Conservation (phyloP, 2,329 filamentous ascomycete genomes). For the Hypocrella siamensis region DNA sequence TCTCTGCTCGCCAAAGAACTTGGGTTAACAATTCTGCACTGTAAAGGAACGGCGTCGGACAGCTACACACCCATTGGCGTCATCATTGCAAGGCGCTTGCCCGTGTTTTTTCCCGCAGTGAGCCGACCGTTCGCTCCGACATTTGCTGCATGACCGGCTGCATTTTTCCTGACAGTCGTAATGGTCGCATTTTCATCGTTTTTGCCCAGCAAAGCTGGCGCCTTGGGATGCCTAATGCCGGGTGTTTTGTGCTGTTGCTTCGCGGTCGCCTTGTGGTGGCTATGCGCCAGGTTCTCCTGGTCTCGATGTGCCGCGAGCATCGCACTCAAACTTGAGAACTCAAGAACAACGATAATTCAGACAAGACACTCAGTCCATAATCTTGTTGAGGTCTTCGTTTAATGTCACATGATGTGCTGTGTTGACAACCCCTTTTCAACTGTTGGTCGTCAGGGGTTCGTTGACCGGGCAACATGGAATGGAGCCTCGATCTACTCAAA, state of each 20-base stretch:
- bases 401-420: background rate
- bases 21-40: background rate
- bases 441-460: background rate
- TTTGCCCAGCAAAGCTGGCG: constrained; percentile 59
- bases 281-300: constrained; percentile 75
- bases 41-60: background rate
- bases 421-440: background rate
- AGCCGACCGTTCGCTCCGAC: constrained; percentile 32
- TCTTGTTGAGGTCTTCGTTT: too few relatives aligned
- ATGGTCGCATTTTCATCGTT: constrained; percentile 66
- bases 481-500: background rate
- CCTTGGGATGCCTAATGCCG: constrained; percentile 60
- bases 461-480: constrained; percentile 14
- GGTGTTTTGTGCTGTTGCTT: constrained; percentile 79
- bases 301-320: constrained; percentile 71
- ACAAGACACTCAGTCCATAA: too few relatives aligned
- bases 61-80: constrained; percentile 62
- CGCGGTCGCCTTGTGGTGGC: constrained; percentile 56
- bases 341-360: too few relatives aligned
- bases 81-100: constrained; percentile 41
- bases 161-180: constrained; percentile 22
- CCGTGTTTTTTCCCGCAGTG: constrained; percentile 25
- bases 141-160: constrained; percentile 39
- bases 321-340: constrained; percentile 3
- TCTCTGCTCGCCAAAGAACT: constrained; percentile 10